Base-by-base conservation (phyloP, 345 rosid genomes). In the Aquilaria sinensis region DNA sequence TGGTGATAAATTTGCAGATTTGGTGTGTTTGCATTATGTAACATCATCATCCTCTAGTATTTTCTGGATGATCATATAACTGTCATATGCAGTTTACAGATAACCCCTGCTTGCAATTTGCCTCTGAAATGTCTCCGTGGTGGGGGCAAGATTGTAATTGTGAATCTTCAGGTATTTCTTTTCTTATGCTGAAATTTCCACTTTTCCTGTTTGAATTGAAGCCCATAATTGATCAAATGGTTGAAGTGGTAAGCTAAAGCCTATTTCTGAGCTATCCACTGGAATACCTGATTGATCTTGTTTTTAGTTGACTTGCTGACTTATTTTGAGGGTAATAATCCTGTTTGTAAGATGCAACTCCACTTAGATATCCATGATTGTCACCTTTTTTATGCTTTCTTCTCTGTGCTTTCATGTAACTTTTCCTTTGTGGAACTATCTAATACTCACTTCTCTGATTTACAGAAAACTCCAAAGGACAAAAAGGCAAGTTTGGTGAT, bases 91-190 rank as follows among this genome's bases (percentile, higher is more conserved):
- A 94, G 99, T 81, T 85, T 94, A 96, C 99, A 94, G 85, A 94
- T 94, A 57, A 94, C 99, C 65, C 99, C 99, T 56, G 99, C 99
- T 33, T 94, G 99, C 90, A 94, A 94, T 72, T 75, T 94, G 78
- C 99, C 99, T 50, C 85, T 94, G 64, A 88, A 87, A 76, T 94
- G 82, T 80, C 90, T 88, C 53, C 81, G 77, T 23, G 88, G 92
- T 72, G 97, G 96, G 59, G 99, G 97, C 51, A 83, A 94, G 79
- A 86, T 94, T 57, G 95, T 85, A 7, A 94, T 94, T 34, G 97
- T 90, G 57, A 94, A 94, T 77, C 96, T 90, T 65, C 99, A 94
- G 96, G 99, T 90, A 75, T 15, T 54, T 59, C 29, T 2, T 68
- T 50, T 34, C 34, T 59, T 37, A 37, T 37, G 5, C 43, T 37